Conservation (phyloP, 2,329 filamentous ascomycete genomes). For the Colletotrichum sp. region DNA sequence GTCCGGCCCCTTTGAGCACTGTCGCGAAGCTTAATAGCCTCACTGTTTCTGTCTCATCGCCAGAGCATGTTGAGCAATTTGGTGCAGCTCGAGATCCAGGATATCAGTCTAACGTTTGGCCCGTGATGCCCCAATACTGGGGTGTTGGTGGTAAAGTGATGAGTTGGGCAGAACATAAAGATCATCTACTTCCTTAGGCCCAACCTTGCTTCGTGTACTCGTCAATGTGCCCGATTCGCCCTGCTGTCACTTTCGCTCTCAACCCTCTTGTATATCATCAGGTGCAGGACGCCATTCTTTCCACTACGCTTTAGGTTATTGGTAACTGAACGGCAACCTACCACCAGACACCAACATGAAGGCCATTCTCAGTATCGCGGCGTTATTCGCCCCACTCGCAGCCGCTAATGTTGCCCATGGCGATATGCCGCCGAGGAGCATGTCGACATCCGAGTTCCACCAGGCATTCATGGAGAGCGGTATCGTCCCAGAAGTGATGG, state of each 20-base stretch:
- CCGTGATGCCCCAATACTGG: not conserved
- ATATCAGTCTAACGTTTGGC: not conserved
- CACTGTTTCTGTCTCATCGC: conserved; percentile 6
- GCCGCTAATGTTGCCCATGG: not conserved
- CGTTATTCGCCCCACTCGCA: not conserved
- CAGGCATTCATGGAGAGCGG: conserved; percentile 27
- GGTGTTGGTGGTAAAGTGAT: not conserved
- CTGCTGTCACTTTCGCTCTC: too few species aligned
- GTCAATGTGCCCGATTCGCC: not conserved
- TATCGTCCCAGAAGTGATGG: conserved; percentile 31
- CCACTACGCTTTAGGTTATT: not conserved
- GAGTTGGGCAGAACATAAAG: not conserved
- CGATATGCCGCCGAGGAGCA: conserved; percentile 16
- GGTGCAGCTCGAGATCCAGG: not conserved
- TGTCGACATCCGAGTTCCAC: conserved; percentile 29
- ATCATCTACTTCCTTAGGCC: not conserved
- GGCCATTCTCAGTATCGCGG: not conserved
- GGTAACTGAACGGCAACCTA: not conserved
- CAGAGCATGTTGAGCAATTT: not conserved
- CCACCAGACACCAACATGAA: not conserved
- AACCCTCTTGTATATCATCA: not conserved
- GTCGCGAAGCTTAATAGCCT: not conserved
- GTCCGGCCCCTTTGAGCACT: not conserved
- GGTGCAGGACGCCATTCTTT: not conserved
- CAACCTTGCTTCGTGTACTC: not conserved